phyloP scores from a whole-genome alignment of 805 yeast genomes.

The Wickerhamomyces bisporus region DNA sequence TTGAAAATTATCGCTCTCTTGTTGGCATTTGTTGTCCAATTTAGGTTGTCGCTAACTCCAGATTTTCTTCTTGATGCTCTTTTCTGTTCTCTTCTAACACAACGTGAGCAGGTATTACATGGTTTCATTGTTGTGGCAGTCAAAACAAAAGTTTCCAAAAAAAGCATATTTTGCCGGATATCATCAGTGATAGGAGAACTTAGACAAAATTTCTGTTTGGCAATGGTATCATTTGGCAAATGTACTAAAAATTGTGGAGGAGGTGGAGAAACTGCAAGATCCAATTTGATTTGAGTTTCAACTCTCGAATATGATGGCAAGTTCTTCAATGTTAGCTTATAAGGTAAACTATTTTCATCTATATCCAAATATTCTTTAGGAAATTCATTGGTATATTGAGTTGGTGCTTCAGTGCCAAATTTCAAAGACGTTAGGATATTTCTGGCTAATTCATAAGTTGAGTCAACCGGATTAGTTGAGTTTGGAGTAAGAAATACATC shows the following conservation, averaged over 20 bases:
- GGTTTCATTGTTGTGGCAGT: constrained; percentile 44
- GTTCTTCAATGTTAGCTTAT: constrained; percentile 47
- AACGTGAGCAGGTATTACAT: constrained; percentile 82
- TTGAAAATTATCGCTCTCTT: constrained; percentile 87
- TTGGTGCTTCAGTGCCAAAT: constrained; percentile 21
- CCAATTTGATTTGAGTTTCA: constrained; percentile 89
- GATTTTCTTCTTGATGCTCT: constrained; percentile 90
- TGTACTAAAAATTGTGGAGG: constrained; percentile 71
- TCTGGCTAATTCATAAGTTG: constrained; percentile 22
- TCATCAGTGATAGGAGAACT: constrained; percentile 37
- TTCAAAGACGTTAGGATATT: constrained; percentile 17
- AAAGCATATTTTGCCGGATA: constrained; percentile 49
- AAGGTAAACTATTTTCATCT: constrained; percentile 30
- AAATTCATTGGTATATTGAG: constrained; percentile 18
- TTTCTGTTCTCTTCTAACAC: constrained; percentile 89
- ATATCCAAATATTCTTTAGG: constrained; percentile 25
- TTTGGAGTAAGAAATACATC: constrained; percentile 17
- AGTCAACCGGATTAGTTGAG: constrained; percentile 10
- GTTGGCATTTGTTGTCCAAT: constrained; percentile 70
- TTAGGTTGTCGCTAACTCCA: constrained; percentile 66
- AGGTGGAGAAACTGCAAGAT: constrained; percentile 64
- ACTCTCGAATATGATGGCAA: constrained; percentile 84
- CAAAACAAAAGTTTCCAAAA: constrained; percentile 77
- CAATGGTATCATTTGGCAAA: constrained; percentile 80
- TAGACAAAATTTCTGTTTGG: constrained; percentile 79